Evolutionary conservation across 1,139 yeast species (phyloP).

Genomic region (Pichia sp.): DNA sequence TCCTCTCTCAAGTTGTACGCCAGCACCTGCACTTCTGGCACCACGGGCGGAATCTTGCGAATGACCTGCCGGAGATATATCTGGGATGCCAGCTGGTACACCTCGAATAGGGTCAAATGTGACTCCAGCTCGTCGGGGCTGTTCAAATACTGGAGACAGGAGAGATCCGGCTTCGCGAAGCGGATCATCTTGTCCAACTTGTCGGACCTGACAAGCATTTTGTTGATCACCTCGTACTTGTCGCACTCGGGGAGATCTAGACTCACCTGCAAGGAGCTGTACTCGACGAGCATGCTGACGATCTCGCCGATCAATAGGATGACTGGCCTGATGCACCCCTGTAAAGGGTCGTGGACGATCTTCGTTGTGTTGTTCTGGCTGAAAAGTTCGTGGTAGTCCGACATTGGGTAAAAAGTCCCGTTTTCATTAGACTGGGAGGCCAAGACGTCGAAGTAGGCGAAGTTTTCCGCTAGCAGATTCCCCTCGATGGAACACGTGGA

Average conservation of each 20-base stretch:
- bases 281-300: constrained; percentile 31
- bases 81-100: constrained; percentile 45
- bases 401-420: constrained; percentile 39
- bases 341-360: constrained; percentile 38
- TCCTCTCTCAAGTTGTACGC: constrained; percentile 32
- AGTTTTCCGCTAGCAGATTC: constrained; percentile 38
- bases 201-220: constrained; percentile 20
- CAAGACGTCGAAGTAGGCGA: constrained; percentile 43
- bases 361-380: constrained; percentile 17
- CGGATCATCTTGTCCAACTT: constrained; percentile 38
- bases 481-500: constrained; percentile 35
- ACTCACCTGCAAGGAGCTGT: constrained; percentile 19
- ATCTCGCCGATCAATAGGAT: constrained; percentile 41
- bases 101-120: constrained; percentile 49
- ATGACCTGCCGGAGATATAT: constrained; percentile 45
- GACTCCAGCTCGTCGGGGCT: constrained; percentile 44
- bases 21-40: constrained; percentile 40
- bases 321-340: constrained; percentile 44
- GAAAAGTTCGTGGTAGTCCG: constrained; percentile 32
- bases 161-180: constrained; percentile 39
- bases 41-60: constrained; percentile 43
- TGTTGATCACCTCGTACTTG: constrained; percentile 19
- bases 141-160: constrained; percentile 36
- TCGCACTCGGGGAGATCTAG: constrained; percentile 24
- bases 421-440: constrained; percentile 36